Base-by-base conservation (phyloP, 139 green algal species). In the Astrephomene gubernaculifera region DNA sequence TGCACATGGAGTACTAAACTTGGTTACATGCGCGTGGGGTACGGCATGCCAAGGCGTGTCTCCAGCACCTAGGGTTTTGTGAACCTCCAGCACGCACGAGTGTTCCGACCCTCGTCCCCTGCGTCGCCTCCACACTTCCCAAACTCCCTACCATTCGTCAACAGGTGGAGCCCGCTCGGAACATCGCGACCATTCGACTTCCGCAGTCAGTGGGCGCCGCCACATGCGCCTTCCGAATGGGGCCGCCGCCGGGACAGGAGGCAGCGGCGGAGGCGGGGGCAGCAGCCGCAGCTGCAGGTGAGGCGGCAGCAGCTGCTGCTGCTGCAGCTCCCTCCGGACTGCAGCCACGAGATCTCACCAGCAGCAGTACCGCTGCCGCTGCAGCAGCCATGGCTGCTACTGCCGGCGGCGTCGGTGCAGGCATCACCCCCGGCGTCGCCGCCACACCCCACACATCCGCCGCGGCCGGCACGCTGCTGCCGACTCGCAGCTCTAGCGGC, bases 111-210 rank as follows among this genome's bases (percentile, higher is more conserved):
- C n/a, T n/a, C 64, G 21, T 6, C 29, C 31, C 31, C 10, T 71
- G 21, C 24, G 7, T 9, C 29, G 10, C 31, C 64, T 71, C 17
- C 24, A 27, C 10, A 17, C 33, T 31, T 10, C 64, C 21, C 36
- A 39, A 7, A 6, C 19, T 60, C 14, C 61, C 38, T 38, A 9
- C 29, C 39, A 49, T 45, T 44, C 54, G 21, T 21, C 49, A 33
- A 10, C 87, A 90, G 73, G 79, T 94, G 53, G 92, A 95, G 82
- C 91, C 89, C 8, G 79, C 83, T 31, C 85, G 93, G 54, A 87
- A 71, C 70, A 91, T 96, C 25, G 87, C 83, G 35, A 95, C 81
- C 27, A 84, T 95, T n/a, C 76, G 85, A 12, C 81, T 95, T 44
- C 93, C 93, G 0, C 85, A 75, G 33, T 73, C 75, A 12, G 71